Evolutionary conservation across 2,329 filamentous ascomycete genomes (phyloP), one percentile per base, ranked within the genome.

Genomic region (Calonectria leucothoes): DNA sequence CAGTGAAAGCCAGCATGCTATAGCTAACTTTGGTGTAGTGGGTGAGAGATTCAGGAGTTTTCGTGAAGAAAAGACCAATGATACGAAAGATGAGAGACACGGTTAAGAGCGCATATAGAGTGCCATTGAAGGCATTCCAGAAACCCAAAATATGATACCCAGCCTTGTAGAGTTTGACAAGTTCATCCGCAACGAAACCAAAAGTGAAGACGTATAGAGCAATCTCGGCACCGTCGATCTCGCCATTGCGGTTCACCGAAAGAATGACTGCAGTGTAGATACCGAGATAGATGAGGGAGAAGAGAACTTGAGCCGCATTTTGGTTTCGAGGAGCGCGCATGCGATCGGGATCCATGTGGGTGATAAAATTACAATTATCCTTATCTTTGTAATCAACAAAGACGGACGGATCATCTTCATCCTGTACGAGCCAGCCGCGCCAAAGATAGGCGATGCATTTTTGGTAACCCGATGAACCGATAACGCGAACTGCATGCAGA

Each of bases 391-490:
- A 99, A 81, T 96, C 93, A 68, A 98, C 90, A 82, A 99, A 99
- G 66, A 92, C 92, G n/a, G 93, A 92, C 0, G 96, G 94, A 79
- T 98, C 96, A 64, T 96, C 90, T 79, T 98, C 95, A 77, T 98
- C 95, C 83, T 99, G 97, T n/a, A 98, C 93, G 11, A 98, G 88
- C 97, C 97, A 99, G 27, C 97, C 97, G 74, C 92, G 92, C 97
- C 97, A 99, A 11, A 99, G 92, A 82, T 97, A 95, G 75, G 90
- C 91, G 80, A 98, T 95, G 82, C 96, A 98, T 86, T 97, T 98
- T 78, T 98, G 97, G 83, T 98, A 99, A 31, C 97, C 96, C 0
- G 95, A 95, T 0, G 94, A 96, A 3, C 95, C 95, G 75, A 98
- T 98, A 61, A 99, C 92, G 17, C 91, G 89, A 57, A 98, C 88